Base-by-base conservation (phyloP, 2,329 filamentous ascomycete species). In the Colletotrichum sp. region DNA sequence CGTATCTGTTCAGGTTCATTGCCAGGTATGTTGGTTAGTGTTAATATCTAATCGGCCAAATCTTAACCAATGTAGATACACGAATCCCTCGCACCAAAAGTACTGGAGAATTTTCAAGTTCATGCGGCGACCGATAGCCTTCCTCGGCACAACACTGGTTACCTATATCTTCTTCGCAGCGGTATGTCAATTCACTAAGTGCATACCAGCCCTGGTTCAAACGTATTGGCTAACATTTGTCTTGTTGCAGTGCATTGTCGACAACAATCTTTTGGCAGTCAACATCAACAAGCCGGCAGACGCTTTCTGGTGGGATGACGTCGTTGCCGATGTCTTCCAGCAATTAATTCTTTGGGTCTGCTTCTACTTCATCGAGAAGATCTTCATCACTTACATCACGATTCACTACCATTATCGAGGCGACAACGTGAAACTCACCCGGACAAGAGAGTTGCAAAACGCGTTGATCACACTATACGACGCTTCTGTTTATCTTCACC, bases 401-500 rank as follows among this genome's bases (percentile, higher is more conserved):
- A 78, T 83, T 34, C 81, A 83, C 69, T 83, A 81, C 49, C 81
- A 83, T 68, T 80, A 79, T 39, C 80, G 81, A 21, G 79, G 76
- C 6, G 75, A 80, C 62, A 71, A 79, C 15, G 73, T 55, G 21
- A 78, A 70, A 13, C 55, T 76, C 39, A n/a, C 21, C 9, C 57
- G 49, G 15, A 73, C 71, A 24, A 82, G 81, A 34, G 79, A 81
- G 67, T 77, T 80, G 69, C 79, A 81, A 28, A 82, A 82, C 39
- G 79, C 81, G 7, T 76, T 82, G 4, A 80, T 81, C 30, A 78
- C 78, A 2, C 78, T 82, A 2, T 82, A 81, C 69, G 79, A 82
- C 12, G 80, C 79, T 3, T 82, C 81, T 1, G 21, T 78, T 2
- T 81, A 79, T 39, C 78, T 82, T 5, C 78, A 80, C 21, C 80